Conservation (phyloP, 139 green algal genomes). For the Tetradesmus obliquus region DNA sequence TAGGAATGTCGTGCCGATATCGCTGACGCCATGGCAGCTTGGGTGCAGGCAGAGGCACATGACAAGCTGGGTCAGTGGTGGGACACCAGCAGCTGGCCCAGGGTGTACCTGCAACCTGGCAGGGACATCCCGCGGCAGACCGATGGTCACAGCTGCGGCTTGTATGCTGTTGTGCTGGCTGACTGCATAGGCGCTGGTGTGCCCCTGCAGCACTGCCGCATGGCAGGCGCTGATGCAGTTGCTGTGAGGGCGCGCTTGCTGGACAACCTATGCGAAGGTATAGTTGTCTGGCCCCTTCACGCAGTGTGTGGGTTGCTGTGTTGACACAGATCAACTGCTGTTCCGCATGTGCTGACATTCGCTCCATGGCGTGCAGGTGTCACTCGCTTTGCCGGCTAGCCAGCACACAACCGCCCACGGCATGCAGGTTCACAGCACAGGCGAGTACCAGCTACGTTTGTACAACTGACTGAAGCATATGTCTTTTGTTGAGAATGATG, state of each 20-base stretch:
- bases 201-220: not conserved
- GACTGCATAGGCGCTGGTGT: constrained; percentile 17
- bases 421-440: too few species aligned
- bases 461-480: too few species aligned
- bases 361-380: too few species aligned
- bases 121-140: not conserved
- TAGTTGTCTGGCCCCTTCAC: not conserved
- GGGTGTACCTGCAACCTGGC: not conserved
- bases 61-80: constrained; percentile 12
- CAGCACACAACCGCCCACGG: too few species aligned
- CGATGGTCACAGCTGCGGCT: not conserved
- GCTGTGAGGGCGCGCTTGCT: not conserved
- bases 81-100: constrained; percentile 16
- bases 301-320: not conserved
- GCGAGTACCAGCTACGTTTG: too few species aligned
- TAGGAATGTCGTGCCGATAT: not conserved
- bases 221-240: not conserved
- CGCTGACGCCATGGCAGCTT: constrained; percentile 8
- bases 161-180: constrained; percentile 4
- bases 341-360: not conserved
- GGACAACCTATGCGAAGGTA: not conserved
- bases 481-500: too few species aligned
- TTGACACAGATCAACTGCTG: not conserved
- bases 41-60: not conserved
- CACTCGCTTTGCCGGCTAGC: too few species aligned